Evolutionary conservation across 345 rosid species (phyloP), one percentile per base, ranked within the genome.

Genomic region (Ceriops tagal): DNA sequence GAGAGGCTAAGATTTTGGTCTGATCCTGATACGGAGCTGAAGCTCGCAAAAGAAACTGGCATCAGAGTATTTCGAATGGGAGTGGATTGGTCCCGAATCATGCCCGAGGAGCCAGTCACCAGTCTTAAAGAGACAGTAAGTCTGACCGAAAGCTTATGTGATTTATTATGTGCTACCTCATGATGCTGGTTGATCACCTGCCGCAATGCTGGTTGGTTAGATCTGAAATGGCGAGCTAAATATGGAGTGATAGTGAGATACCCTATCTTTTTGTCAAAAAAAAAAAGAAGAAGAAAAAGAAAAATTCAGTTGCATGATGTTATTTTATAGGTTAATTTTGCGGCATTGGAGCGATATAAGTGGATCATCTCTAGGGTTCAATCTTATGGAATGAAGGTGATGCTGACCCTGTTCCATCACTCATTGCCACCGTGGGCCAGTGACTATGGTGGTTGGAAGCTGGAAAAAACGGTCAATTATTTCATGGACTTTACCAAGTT

Each of bases 381-480:
- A 58, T 80, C 84, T 55, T 81, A 83, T 73, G 98, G 96, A 74
- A 91, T 93, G 98, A 93, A 88, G 81, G 98, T 91, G 81, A 93
- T 93, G 98, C 88, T 89, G 61, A 93, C 97, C 37, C 79, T 93
- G 35, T 93, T 93, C 75, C 98, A 93, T 78, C 98, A 93, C 76
- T 91, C 98, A 26, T 74, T 93, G 79, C 98, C 98, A 57, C 91
- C 95, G 30, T 93, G 97, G 97, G 98, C 97, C 62, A 87, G 91
- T 82, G 97, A 83, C 61, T 93, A 91, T 80, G 98, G 98, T 51
- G 98, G 98, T 22, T 91, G 98, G 96, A 93, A 91, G 85, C 71
- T 87, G 68, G 97, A 93, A 82, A 93, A 89, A 83, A 93, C 98
- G 62, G 89, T 91, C 52, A 88, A 87, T 63, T 91, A 89, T 80